A percentile compares a stretch with the other conserved stretches of the same genome.
phyloP scores from a whole-genome alignment of 2,329 filamentous ascomycete species.

The Neurospora crassa region DNA sequence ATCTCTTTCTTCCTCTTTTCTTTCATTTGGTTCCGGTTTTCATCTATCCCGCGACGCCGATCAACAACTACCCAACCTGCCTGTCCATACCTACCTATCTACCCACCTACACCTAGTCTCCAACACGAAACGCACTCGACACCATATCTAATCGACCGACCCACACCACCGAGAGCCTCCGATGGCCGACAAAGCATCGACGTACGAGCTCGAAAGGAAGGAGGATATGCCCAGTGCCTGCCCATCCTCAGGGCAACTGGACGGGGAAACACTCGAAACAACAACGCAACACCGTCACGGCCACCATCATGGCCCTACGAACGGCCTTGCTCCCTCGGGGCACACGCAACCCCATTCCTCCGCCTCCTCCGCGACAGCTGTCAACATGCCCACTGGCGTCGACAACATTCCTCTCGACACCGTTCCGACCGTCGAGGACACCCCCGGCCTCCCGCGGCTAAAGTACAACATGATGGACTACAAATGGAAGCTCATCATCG shows the following conservation, averaged over 20 bases:
- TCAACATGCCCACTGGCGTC: not conserved
- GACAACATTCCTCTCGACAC: constrained; percentile 1
- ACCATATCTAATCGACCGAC: not conserved
- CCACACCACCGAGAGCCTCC: not conserved
- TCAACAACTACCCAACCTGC: not conserved
- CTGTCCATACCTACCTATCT: not conserved
- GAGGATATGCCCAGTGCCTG: not conserved
- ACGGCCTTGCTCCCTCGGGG: not conserved
- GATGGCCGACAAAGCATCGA: not conserved
- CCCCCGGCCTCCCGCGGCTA: constrained; percentile 20
- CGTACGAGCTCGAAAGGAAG: not conserved
- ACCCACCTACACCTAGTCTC: not conserved
- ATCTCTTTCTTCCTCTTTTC: not conserved
- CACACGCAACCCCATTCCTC: not conserved
- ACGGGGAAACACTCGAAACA: not conserved
- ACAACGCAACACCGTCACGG: not conserved
- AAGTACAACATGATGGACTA: constrained; percentile 28
- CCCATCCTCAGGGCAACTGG: not conserved
- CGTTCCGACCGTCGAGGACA: constrained; percentile 7
- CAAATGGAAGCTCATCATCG: constrained; percentile 35
- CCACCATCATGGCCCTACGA: not conserved
- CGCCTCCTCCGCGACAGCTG: not conserved
- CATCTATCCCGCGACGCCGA: not conserved
- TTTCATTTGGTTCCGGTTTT: not conserved
- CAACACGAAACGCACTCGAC: not conserved